phyloP scores from a whole-genome alignment of 2,329 filamentous ascomycete genomes.

The Pseudocercospora fuligena region DNA sequence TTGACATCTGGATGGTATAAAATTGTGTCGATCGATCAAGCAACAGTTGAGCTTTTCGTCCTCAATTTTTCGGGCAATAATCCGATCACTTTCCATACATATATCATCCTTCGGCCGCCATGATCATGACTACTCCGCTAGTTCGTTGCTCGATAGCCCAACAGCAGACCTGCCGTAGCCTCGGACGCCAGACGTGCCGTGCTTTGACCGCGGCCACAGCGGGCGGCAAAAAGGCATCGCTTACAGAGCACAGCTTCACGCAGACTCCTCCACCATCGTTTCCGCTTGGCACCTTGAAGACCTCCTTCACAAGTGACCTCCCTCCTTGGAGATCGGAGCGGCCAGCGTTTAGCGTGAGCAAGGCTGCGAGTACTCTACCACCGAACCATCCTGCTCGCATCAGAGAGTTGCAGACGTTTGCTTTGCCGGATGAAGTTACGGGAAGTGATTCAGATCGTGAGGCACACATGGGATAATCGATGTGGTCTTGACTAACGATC shows the following conservation, averaged over 20 bases:
- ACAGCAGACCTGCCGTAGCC: background rate
- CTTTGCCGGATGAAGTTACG: conserved; percentile 17
- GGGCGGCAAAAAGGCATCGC: background rate
- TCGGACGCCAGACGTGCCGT: background rate
- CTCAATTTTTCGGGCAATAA: background rate
- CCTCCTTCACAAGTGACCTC: background rate
- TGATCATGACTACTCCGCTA: background rate
- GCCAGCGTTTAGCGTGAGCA: conserved; percentile 7
- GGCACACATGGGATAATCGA: background rate
- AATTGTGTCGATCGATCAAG: background rate
- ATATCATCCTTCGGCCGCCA: background rate
- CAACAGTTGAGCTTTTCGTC: background rate
- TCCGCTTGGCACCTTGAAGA: background rate
- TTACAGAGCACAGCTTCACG: background rate
- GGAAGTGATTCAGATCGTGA: conserved; percentile 13
- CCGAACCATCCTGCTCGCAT: conserved; percentile 15
- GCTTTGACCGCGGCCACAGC: background rate
- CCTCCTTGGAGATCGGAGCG: background rate
- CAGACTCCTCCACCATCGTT: background rate
- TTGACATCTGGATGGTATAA: background rate
- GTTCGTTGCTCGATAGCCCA: background rate
- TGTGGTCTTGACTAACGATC: background rate
- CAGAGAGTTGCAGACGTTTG: conserved; percentile 18
- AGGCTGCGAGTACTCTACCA: conserved; percentile 14
- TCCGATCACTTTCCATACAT: background rate